These are phyloP conservation scores for Russula ochroleuca DNA, from an alignment of 768 basidiomycete species.

Conservation along the genomic window DNA sequence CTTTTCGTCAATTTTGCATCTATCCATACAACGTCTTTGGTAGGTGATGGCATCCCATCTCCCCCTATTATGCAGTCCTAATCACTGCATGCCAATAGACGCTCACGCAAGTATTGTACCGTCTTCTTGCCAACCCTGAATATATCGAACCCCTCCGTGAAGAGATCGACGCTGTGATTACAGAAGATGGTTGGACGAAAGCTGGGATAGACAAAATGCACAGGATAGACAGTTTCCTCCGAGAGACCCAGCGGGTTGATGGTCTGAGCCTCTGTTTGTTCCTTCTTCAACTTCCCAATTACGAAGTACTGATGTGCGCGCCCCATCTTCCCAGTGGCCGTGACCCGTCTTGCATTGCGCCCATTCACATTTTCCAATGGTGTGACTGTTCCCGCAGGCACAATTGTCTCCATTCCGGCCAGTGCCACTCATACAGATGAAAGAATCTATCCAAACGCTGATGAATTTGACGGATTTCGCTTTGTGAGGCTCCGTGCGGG, in stretches of 20 bases:
- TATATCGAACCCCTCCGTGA: constrained; percentile 29
- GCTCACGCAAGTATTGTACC: constrained; percentile 24
- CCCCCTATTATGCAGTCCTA: too few species aligned
- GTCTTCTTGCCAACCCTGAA: constrained; percentile 29
- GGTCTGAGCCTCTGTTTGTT: constrained; percentile 9
- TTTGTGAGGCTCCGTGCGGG: constrained; percentile 20
- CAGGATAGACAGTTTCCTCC: constrained; percentile 38
- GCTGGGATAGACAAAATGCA: constrained; percentile 28
- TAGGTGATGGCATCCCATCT: too few species aligned
- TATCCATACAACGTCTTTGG: too few species aligned
- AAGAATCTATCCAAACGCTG: constrained; percentile 41
- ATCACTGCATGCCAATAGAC: neutral
- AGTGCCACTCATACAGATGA: constrained; percentile 39
- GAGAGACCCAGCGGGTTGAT: constrained; percentile 32
- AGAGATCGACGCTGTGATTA: constrained; percentile 27
- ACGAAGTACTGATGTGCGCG: neutral
- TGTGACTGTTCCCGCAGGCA: constrained; percentile 39
- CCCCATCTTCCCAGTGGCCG: constrained; percentile 17
- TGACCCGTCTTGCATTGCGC: constrained; percentile 29
- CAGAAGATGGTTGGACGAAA: constrained; percentile 18
- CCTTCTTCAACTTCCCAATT: neutral
- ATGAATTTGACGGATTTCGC: constrained; percentile 38
- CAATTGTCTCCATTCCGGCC: constrained; percentile 34
- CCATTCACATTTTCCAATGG: constrained; percentile 37
- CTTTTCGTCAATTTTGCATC: too few species aligned